Evolutionary conservation across 495 filamentous ascomycete genomes (phyloP), one percentile per base, ranked within the genome.

Genomic region (Alectoria sarmentosa): DNA sequence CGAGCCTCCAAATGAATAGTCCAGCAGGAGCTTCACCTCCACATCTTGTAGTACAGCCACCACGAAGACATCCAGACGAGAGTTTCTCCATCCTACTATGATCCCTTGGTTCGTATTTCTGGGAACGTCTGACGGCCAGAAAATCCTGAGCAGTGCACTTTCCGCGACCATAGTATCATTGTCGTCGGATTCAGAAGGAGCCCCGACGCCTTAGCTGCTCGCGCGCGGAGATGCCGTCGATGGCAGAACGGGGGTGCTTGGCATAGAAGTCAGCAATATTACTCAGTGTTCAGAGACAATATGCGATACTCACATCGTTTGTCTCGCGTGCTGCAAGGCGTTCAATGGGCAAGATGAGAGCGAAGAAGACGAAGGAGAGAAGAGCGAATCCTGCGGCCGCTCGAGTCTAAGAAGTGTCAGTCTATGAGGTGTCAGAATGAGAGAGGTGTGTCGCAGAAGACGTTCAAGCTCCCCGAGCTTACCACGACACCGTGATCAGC

Each of bases 401-500:
- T 65, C 89, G 85, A 66, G 84, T 86, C 81, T 88, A 67, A 2
- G 42, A 62, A 41, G 41, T 44, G 26, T 54, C 2, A 39, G 30
- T n/a, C n/a, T 88, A 67, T 3, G 42, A 62, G 46, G 41, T 44
- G 26, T 54, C 2, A 39, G 30, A 42, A 57, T 15, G 9, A 42
- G 44, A 32, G 13, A n/a, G 3, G 21, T 13, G 15, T 13, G 28
- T n/a, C 13, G 10, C 21, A 13, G 32, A 37, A 26, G 8, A 11
- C 8, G 15, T 17, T 60, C 7, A 49, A 46, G n/a, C 23, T 42
- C 21, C 10, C 2, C 44, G n/a, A 62, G 79, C 91, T 77, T 78
- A 96, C 93, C 72, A 98, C 90, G 71, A 99, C 94, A 73, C 92
- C 92, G 90, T 96, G 90, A 75, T 96, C 90, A 92, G 91, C 96